Conservation (phyloP, 805 yeast genomes). For the Yarrowia alimentaria region DNA sequence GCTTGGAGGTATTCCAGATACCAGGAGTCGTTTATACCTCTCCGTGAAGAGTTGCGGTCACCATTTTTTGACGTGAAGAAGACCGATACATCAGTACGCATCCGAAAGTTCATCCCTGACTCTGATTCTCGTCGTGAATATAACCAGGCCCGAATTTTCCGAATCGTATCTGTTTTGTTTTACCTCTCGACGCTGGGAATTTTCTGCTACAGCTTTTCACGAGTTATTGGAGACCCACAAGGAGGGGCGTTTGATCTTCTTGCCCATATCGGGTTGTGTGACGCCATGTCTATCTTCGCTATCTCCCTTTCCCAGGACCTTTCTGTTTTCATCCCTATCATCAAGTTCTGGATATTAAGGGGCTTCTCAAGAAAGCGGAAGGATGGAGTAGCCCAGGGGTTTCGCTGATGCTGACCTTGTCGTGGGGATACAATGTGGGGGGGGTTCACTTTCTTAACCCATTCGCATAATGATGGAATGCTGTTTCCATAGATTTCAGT, state of each 20-base stretch:
- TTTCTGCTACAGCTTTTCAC: conserved; percentile 28
- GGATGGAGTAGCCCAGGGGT: not conserved
- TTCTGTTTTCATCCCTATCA: conserved; percentile 24
- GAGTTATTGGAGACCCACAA: conserved; percentile 26
- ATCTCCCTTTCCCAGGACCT: conserved; percentile 31
- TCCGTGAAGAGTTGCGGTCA: conserved; percentile 3
- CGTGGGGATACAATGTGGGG: no score
- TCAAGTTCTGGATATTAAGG: conserved; percentile 12
- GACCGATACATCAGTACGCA: conserved; percentile 12
- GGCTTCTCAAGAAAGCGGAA: not conserved
- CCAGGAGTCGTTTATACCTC: conserved; percentile 18
- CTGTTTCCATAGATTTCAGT: no score
- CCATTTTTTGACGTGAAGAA: conserved; percentile 28
- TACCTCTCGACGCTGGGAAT: conserved; percentile 27
- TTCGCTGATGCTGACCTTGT: no score
- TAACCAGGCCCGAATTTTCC: conserved; percentile 24
- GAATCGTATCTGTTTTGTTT: conserved; percentile 29
- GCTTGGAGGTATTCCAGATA: conserved; percentile 14
- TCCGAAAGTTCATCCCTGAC: conserved; percentile 29
- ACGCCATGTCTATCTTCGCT: conserved; percentile 30
- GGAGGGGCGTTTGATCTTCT: conserved; percentile 30
- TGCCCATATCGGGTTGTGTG: conserved; percentile 31
- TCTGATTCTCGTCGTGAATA: conserved; percentile 28
- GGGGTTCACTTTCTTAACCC: no score
- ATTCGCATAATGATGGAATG: no score